Evolutionary conservation across 2,329 filamentous ascomycete species (phyloP).

Genomic region (Dactylellina drechsleri): DNA sequence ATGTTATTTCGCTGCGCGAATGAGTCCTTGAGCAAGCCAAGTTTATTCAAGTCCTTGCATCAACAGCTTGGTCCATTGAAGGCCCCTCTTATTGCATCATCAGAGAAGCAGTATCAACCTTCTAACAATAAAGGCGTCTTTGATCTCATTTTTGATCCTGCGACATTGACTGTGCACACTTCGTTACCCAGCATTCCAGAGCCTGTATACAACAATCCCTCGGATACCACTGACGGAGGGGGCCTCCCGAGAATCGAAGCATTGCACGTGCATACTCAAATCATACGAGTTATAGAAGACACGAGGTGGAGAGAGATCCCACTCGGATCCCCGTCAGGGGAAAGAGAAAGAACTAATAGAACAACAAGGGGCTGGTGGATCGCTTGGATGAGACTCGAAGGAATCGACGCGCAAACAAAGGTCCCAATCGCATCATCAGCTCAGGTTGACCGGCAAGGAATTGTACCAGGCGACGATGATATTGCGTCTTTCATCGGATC

Average conservation of each 20-base stretch:
- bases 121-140: conserved; percentile 63
- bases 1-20: conserved; percentile 76
- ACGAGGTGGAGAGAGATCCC: conserved; percentile 58
- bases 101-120: conserved; percentile 64
- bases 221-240: conserved; percentile 11
- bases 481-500: conserved; percentile 49
- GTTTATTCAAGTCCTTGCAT: conserved; percentile 71
- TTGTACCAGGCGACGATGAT: conserved; percentile 42
- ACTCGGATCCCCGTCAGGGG: conserved; percentile 59
- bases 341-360: conserved; percentile 72
- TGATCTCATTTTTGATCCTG: conserved; percentile 72
- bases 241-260: conserved; percentile 68
- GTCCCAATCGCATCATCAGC: conserved; percentile 2
- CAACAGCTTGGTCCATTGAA: conserved; percentile 71
- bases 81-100: conserved; percentile 69
- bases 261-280: conserved; percentile 72
- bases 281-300: conserved; percentile 69
- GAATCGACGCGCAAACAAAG: conserved; percentile 38
- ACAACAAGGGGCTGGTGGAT: conserved; percentile 76
- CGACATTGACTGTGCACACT: conserved; percentile 69
- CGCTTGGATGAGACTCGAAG: conserved; percentile 69
- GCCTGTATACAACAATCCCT: conserved; percentile 58
- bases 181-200: conserved; percentile 75
- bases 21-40: conserved; percentile 68
- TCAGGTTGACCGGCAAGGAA: conserved; percentile 28